phyloP scores from a whole-genome alignment of 1,284 basidiomycete genomes.

The Marasmius fiardii region DNA sequence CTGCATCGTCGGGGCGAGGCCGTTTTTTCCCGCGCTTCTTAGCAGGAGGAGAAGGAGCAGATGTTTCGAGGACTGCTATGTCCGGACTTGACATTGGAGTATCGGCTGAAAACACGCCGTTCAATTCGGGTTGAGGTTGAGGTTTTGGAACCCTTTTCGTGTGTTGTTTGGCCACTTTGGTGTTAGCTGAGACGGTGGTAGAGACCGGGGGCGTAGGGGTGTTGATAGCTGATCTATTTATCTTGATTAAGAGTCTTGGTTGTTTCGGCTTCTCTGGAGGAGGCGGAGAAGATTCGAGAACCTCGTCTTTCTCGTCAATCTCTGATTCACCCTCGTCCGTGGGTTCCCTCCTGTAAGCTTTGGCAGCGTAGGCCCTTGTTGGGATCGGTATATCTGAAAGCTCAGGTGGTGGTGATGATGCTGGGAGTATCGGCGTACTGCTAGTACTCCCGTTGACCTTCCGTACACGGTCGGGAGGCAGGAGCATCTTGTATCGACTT shows the following conservation, averaged over 20 bases:
- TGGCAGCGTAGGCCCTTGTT: neutral
- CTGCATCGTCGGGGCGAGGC: neutral
- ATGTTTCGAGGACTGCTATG: slow-evolving; percentile 11
- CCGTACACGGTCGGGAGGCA: slow-evolving; percentile 56
- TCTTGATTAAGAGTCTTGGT: slow-evolving; percentile 34
- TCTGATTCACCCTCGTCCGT: slow-evolving; percentile 7
- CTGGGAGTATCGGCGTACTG: neutral
- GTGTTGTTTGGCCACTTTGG: neutral
- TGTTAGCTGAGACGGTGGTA: slow-evolving; percentile 9
- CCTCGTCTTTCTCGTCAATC: slow-evolving; percentile 9
- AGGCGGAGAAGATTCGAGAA: neutral
- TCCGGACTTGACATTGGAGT: slow-evolving; percentile 24
- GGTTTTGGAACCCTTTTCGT: slow-evolving; percentile 8
- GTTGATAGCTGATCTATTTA: slow-evolving; percentile 18
- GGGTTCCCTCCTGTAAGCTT: neutral
- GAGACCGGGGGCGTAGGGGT: slow-evolving; percentile 19
- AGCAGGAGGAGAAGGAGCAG: neutral
- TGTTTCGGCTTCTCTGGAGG: slow-evolving; percentile 11
- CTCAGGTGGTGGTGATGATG: neutral
- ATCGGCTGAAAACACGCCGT: slow-evolving; percentile 2
- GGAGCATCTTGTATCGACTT: slow-evolving; percentile 63
- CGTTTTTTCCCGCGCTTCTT: neutral
- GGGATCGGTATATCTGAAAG: neutral
- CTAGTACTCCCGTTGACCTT: slow-evolving; percentile 12
- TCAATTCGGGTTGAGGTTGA: neutral